Evolutionary conservation across 1,139 yeast species (phyloP).

Genomic region (Hansenula anomala): DNA sequence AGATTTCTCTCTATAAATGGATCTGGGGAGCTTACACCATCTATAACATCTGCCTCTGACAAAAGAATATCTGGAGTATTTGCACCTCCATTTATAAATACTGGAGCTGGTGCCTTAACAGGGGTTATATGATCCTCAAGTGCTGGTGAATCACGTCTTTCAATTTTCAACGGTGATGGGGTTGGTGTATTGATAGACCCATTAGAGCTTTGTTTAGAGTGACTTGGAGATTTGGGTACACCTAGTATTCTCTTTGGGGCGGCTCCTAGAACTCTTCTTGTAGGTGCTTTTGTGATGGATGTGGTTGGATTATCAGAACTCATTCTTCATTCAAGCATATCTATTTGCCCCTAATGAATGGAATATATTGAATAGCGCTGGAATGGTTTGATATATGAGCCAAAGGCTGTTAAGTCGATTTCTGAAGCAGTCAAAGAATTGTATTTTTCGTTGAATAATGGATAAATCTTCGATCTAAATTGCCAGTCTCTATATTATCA

Average conservation of each 20-base stretch:
- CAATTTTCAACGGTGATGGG: not conserved
- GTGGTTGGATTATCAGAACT: not conserved
- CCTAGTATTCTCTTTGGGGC: not conserved
- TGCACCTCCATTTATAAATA: not conserved
- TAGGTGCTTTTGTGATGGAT: not conserved
- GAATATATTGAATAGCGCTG: no score
- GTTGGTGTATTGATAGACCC: not conserved
- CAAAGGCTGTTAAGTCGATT: no score
- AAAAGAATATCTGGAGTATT: slow-evolving; percentile 10
- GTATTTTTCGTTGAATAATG: no score
- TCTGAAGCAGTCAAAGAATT: no score
- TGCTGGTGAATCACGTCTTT: not conserved
- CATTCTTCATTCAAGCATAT: not conserved
- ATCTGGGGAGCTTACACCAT: slow-evolving; percentile 3
- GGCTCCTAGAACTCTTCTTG: not conserved
- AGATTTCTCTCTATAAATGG: not conserved
- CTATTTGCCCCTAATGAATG: no score
- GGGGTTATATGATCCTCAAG: slow-evolving; percentile 1
- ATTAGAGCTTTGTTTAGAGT: not conserved
- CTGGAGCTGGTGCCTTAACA: not conserved
- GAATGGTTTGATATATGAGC: no score
- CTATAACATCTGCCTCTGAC: slow-evolving; percentile 15
- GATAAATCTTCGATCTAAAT: no score
- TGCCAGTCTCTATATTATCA: no score
- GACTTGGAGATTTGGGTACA: not conserved